phyloP scores from a whole-genome alignment of 2,329 filamentous ascomycete species.

The Trichoderma breve region DNA sequence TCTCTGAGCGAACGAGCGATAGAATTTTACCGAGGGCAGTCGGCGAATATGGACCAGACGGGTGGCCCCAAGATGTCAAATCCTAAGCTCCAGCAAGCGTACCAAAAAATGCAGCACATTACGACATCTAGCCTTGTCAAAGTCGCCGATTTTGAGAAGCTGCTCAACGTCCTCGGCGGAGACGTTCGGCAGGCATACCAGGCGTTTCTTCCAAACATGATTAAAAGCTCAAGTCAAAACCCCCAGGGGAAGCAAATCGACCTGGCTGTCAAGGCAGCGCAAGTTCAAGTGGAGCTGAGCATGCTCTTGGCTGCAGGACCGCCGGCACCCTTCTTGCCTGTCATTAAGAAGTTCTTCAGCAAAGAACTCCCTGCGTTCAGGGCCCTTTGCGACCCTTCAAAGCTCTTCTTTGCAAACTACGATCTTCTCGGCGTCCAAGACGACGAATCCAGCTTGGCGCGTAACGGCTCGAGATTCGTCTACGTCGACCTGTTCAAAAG shows the following conservation, averaged over 20 bases:
- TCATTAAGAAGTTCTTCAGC: conserved; percentile 65
- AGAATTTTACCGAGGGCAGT: conserved; percentile 49
- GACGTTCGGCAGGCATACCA: conserved; percentile 54
- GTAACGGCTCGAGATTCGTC: conserved; percentile 36
- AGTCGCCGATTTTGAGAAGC: conserved; percentile 60
- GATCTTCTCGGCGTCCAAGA: conserved; percentile 65
- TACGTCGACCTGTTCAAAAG: conserved; percentile 59
- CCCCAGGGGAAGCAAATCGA: conserved; percentile 45
- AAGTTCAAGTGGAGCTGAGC: conserved; percentile 49
- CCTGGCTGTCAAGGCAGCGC: conserved; percentile 44
- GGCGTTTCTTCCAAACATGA: conserved; percentile 43
- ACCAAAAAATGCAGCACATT: conserved; percentile 53
- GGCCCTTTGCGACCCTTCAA: conserved; percentile 60
- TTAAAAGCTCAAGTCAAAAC: conserved; percentile 41
- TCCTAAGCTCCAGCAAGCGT: conserved; percentile 55
- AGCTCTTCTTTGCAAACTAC: conserved; percentile 72
- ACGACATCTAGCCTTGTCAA: conserved; percentile 54
- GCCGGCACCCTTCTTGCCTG: conserved; percentile 47
- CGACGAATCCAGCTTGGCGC: conserved; percentile 48
- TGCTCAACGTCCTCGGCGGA: conserved; percentile 50
- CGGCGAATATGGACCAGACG: conserved; percentile 41
- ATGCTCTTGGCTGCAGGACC: conserved; percentile 51
- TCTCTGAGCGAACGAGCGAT: conserved; percentile 48
- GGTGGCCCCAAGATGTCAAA: conserved; percentile 43
- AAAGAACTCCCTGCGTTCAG: conserved; percentile 58